phyloP scores from a whole-genome alignment of 179 eudicot species.

The Silene noctiflora region DNA sequence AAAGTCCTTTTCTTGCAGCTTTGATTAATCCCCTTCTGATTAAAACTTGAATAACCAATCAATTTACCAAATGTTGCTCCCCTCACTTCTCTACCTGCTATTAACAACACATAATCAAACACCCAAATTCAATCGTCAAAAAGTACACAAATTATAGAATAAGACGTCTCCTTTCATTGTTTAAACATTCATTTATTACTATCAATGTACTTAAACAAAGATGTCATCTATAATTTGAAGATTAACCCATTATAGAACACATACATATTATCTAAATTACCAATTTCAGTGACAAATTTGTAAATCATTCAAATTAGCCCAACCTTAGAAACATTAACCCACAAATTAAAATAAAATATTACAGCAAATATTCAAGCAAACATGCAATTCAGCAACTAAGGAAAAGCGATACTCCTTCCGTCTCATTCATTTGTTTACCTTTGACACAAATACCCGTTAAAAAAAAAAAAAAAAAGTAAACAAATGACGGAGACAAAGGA shows the following conservation, averaged over 20 bases:
- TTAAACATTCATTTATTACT: too few relatives aligned
- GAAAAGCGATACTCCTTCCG: neutral
- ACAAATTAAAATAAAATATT: too few relatives aligned
- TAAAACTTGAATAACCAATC: conserved; percentile 23
- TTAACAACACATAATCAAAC: conserved; percentile 24
- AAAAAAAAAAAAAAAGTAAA: neutral
- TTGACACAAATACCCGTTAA: too few relatives aligned
- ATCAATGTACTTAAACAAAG: too few relatives aligned
- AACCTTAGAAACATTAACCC: too few relatives aligned
- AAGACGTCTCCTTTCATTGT: too few relatives aligned
- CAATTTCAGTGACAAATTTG: neutral
- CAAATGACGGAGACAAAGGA: neutral
- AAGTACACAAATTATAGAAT: neutral
- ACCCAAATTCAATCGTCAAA: neutral
- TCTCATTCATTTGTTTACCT: too few relatives aligned
- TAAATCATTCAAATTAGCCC: neutral
- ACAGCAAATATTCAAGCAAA: too few relatives aligned
- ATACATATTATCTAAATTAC: neutral
- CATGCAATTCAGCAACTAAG: too few relatives aligned
- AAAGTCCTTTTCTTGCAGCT: conserved; percentile 27
- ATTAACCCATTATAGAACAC: neutral
- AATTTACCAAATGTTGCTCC: conserved; percentile 29
- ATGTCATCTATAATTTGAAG: neutral
- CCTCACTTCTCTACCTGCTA: conserved; percentile 46
- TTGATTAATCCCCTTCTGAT: conserved; percentile 26